Evolutionary conservation across 306 rosid species (phyloP).

Genomic region (Styphnolobium japonicum): DNA sequence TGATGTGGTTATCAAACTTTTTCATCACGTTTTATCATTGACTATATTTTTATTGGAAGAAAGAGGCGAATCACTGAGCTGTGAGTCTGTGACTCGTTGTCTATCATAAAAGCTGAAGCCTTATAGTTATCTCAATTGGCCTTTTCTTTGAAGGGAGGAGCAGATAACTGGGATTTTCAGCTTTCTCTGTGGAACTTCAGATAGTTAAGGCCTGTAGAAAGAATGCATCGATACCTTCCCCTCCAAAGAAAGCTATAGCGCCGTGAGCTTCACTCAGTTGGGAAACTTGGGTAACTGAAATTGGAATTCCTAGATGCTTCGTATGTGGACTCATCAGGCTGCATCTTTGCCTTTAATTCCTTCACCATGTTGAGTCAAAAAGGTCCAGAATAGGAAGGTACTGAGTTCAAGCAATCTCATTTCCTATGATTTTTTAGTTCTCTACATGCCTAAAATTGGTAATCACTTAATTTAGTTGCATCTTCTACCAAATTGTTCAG

Average conservation of each 20-base stretch:
- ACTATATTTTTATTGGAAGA: constrained; percentile 18
- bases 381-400: constrained; percentile 43
- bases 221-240: constrained; percentile 69
- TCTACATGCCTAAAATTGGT: background rate
- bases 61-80: constrained; percentile 28
- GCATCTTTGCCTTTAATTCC: constrained; percentile 29
- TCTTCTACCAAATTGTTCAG: constrained; percentile 6
- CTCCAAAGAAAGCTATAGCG: constrained; percentile 48
- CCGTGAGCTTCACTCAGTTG: constrained; percentile 43
- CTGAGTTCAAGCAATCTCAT: constrained; percentile 28
- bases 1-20: constrained; percentile 35
- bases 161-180: constrained; percentile 33
- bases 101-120: constrained; percentile 27
- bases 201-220: constrained; percentile 27
- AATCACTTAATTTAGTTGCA: constrained; percentile 1
- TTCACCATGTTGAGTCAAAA: constrained; percentile 18
- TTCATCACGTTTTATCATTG: constrained; percentile 29
- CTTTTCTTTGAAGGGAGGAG: constrained; percentile 32
- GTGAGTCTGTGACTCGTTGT: constrained; percentile 34
- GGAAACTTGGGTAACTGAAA: constrained; percentile 42
- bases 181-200: constrained; percentile 36
- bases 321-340: constrained; percentile 29
- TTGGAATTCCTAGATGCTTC: constrained; percentile 40
- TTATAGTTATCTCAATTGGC: constrained; percentile 21
- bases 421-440: constrained; percentile 17